Evolutionary conservation across 768 basidiomycete genomes (phyloP), one percentile per base, ranked within the genome.

Genomic region (Podaxis carcinomalis): DNA sequence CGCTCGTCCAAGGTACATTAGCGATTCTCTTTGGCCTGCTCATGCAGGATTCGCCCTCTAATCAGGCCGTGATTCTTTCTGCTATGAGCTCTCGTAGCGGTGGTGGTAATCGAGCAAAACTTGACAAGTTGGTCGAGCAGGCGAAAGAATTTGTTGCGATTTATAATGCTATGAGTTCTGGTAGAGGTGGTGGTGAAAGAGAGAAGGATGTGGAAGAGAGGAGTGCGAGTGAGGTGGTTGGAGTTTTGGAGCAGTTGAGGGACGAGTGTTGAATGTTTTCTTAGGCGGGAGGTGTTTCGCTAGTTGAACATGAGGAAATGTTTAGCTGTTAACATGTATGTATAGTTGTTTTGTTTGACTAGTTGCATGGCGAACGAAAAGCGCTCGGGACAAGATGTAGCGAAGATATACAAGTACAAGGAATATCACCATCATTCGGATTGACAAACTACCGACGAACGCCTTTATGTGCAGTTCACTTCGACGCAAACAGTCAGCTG

Each of bases 1-100:
- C 77, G 11, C 86, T 90, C 64, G 77, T 93, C 5, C 82, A 82
- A 14, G 88, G 89, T 0, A 91, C 92, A 67, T 80, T 90, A 3
- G 84, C 92, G 0, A 83, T 93, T 5, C 80, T 94, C 4, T 81
- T 94, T 51, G 90, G 82, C 6, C 68, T 84, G 40, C 73, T 83
- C 55, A 83, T 83, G 76, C 73, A 71, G 28, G 73, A 69, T 25
- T 77, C 71, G 39, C 51, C 61, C 2, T 63, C 62, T 35, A 82
- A 82, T 57, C 75, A 78, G 58, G 52, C 47, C 1, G 62, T 68
- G 3, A 68, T 84, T 2, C 67, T 83, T 13, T 59, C 59, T 5
- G 56, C 66, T 16, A 68, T 79, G 11, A 11, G 25, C 35, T 46
- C 14, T 58, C 51, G 40, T 42, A 42, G 54, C n/a, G 27, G 59